These are phyloP conservation scores for Malus hybrid DNA, from an alignment of 331 rosid species.

Conservation along the genomic window DNA sequence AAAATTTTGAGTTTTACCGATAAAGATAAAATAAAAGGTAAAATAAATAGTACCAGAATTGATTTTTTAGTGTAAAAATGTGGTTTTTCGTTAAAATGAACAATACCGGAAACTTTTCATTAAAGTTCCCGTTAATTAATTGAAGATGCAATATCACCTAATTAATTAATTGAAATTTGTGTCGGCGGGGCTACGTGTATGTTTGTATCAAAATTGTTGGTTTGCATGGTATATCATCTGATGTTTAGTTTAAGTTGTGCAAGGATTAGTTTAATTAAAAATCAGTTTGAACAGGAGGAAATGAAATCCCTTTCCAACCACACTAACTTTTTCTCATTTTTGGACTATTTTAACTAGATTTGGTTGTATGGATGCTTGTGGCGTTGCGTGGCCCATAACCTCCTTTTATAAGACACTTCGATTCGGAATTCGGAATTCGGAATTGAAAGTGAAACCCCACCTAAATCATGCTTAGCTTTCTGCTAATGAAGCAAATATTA, in stretches of 20 bases:
- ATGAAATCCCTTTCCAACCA: constrained; percentile 23
- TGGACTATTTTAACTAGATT: constrained; percentile 17
- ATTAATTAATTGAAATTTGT: constrained; percentile 8
- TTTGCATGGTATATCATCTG: neutral
- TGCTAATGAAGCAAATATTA: constrained; percentile 20
- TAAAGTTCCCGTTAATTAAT: neutral
- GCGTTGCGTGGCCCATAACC: constrained; percentile 23
- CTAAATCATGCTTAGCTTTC: constrained; percentile 21
- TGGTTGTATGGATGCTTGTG: constrained; percentile 11
- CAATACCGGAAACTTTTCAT: too few species aligned
- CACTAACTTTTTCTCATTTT: neutral
- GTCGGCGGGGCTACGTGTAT: constrained; percentile 22
- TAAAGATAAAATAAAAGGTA: too few species aligned
- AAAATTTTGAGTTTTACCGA: too few species aligned
- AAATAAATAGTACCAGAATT: too few species aligned
- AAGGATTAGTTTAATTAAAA: neutral
- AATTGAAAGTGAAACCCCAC: constrained; percentile 64
- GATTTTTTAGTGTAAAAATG: too few species aligned
- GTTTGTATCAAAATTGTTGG: neutral
- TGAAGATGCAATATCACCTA: constrained; percentile 6
- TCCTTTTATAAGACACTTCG: constrained; percentile 32
- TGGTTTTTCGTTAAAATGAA: too few species aligned
- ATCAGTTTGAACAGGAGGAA: constrained; percentile 6
- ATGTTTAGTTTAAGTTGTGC: neutral
- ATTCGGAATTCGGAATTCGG: constrained; percentile 33